Evolutionary conservation across 192 early-diverging fungal species (phyloP).

Genomic region (Entomortierella beljakovae): DNA sequence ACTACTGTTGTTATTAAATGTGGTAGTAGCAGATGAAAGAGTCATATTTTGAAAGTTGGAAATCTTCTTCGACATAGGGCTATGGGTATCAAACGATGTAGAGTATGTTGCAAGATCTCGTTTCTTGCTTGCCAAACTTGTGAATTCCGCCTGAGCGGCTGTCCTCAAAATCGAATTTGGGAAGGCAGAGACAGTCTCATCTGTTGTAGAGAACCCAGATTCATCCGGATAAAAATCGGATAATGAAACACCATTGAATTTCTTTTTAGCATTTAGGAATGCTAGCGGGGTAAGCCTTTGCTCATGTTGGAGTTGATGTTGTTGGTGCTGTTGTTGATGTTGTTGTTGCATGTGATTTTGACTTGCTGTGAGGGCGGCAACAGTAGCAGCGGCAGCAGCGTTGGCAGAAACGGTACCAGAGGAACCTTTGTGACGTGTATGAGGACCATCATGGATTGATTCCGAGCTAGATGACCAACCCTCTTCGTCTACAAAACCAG

Average conservation of each 20-base stretch:
- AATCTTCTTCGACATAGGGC: conserved; percentile 44
- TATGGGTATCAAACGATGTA: conserved; percentile 51
- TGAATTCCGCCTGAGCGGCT: conserved; percentile 34
- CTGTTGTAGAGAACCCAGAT: conserved; percentile 5
- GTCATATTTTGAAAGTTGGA: conserved; percentile 33
- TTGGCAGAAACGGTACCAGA: conserved; percentile 13
- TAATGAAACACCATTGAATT: conserved; percentile 35
- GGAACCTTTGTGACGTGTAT: background rate
- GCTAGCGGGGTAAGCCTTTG: conserved; percentile 44
- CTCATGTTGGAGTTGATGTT: conserved; percentile 19
- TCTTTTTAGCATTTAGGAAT: conserved; percentile 36
- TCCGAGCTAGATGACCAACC: conserved; percentile 44
- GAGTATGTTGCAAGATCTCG: conserved; percentile 46
- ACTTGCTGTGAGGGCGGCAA: conserved; percentile 38
- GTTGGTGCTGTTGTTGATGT: conserved; percentile 17
- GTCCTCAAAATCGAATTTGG: conserved; percentile 46
- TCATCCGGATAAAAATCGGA: conserved; percentile 52
- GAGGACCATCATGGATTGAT: background rate
- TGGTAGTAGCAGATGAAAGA: conserved; percentile 8
- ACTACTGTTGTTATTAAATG: conserved; percentile 4
- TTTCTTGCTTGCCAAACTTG: conserved; percentile 41
- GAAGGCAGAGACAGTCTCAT: conserved; percentile 37
- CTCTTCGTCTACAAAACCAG: conserved; percentile 52
- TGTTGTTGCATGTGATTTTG: conserved; percentile 30
- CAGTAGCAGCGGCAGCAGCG: conserved; percentile 49